A percentile compares a stretch with the other conserved stretches of the same genome.
Evolutionary conservation across 768 basidiomycete species (phyloP).

Genomic region (Mycena latifolia): DNA sequence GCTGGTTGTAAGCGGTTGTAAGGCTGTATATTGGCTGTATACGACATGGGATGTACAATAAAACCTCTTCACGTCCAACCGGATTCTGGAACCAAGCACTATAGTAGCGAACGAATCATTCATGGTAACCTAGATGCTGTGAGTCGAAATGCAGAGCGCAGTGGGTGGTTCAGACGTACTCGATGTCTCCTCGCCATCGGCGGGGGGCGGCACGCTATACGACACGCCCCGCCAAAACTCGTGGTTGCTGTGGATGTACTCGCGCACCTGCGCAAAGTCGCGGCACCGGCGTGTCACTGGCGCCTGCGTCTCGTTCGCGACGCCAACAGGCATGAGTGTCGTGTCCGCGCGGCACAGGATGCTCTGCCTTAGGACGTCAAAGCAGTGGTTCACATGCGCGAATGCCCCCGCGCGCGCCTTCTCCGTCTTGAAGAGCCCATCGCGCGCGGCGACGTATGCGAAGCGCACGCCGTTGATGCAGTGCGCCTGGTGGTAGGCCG

Average conservation of each 20-base stretch:
- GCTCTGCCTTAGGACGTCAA: constrained; percentile 34
- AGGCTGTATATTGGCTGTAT: too few species aligned
- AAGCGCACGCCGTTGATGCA: constrained; percentile 42
- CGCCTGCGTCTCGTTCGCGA: background rate
- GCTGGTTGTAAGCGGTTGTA: too few species aligned
- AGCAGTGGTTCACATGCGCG: constrained; percentile 34
- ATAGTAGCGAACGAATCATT: too few species aligned
- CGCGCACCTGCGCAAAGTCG: constrained; percentile 20
- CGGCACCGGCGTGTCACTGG: constrained; percentile 17
- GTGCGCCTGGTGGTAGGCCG: constrained; percentile 47
- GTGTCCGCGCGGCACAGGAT: constrained; percentile 33
- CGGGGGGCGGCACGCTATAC: background rate
- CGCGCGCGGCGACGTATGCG: constrained; percentile 29
- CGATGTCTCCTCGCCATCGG: background rate
- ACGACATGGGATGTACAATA: too few species aligned
- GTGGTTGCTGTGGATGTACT: constrained; percentile 28
- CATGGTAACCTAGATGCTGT: background rate
- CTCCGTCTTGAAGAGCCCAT: constrained; percentile 29
- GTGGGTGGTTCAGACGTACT: background rate
- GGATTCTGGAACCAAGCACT: too few species aligned
- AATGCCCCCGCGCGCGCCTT: constrained; percentile 21
- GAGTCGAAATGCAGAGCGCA: background rate
- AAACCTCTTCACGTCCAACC: too few species aligned
- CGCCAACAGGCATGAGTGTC: constrained; percentile 9
- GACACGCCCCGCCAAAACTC: constrained; percentile 23